phyloP scores from a whole-genome alignment of 148 eudicot genomes.

The Cornus kousa region DNA sequence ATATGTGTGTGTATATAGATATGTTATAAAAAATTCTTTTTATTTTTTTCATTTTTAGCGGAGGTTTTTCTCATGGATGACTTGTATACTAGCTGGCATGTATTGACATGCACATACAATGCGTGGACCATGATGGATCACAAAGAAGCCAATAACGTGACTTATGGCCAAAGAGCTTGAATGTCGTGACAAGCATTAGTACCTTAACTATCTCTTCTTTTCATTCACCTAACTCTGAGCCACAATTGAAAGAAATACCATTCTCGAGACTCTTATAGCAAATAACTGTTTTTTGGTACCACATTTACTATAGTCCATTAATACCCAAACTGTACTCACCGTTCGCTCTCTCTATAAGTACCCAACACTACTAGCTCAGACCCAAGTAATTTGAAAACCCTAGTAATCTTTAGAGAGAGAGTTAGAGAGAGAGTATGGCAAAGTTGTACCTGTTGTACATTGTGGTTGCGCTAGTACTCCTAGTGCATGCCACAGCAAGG shows the following conservation, averaged over 20 bases:
- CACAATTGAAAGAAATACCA: background rate
- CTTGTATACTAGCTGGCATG: too few species aligned
- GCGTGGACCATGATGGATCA: too few species aligned
- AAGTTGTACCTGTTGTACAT: constrained; percentile 17
- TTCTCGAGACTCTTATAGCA: constrained; percentile 9
- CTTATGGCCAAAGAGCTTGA: background rate
- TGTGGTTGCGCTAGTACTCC: constrained; percentile 29
- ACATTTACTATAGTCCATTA: constrained; percentile 5
- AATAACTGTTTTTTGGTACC: background rate
- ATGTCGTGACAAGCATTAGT: constrained; percentile 13
- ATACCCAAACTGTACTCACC: constrained; percentile 4
- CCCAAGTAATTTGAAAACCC: background rate
- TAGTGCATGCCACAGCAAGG: constrained; percentile 39
- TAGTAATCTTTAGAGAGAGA: background rate
- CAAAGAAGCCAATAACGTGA: too few species aligned
- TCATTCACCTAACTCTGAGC: constrained; percentile 11
- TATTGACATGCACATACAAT: too few species aligned
- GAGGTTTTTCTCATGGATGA: too few species aligned
- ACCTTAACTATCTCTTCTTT: constrained; percentile 17
- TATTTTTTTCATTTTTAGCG: too few species aligned
- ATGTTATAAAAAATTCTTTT: too few species aligned
- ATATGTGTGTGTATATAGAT: too few species aligned
- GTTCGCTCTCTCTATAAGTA: constrained; percentile 16
- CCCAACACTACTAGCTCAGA: background rate
- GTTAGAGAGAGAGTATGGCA: constrained; percentile 19